Base-by-base conservation (phyloP, 2,329 filamentous ascomycete genomes). In the Dichotomopilus funicola region DNA sequence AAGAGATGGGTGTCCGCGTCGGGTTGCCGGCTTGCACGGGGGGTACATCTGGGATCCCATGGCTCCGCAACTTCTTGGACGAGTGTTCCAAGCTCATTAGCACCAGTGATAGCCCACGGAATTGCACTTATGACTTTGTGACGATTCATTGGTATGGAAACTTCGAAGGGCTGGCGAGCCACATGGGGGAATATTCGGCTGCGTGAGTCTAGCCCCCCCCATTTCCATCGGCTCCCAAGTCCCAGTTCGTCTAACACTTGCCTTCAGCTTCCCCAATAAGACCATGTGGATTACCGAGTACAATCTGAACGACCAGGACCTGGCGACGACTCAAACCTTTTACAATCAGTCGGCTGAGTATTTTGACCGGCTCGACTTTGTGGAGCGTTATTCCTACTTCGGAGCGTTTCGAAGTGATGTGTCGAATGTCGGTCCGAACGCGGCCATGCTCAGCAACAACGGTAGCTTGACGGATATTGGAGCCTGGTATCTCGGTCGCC, bases 241-340 rank as follows among this genome's bases (percentile, higher is more conserved):
- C 19, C 19, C 19, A 27, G 19, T 27, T 27, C 19, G 19, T 27
- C 19, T 27, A 27, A 27, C 19, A 27, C 19, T 27, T 27, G 19
- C 19, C 19, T 27, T 27, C 48, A 82, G 80, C 27, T 86, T 82
- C 68, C 83, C 82, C 7, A 76, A 80, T 58, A 73, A 75, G 37
- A 76, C 79, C 3, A 81, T 91, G 58, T 92, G 88, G 89, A 75
- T 92, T 9, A 92, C 89, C 33, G 89, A 94, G 70, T 91, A 86
- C 68, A 88, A 85, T 40, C 77, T 78, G 53, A 73, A 81, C 54
- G 70, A 85, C 59, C 75, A 80, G 63, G 72, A 77, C 33, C 75
- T 89, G 12, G 57, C 67, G 1, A 70, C 75, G 0, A 85, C 84
- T 0, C 80, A 89, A 66, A 62, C 67, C 0, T 90, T 88, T 66